Evolutionary conservation across 2,329 filamentous ascomycete genomes (phyloP), one percentile per base, ranked within the genome.

Genomic region (Beauveria pseudobassiana): DNA sequence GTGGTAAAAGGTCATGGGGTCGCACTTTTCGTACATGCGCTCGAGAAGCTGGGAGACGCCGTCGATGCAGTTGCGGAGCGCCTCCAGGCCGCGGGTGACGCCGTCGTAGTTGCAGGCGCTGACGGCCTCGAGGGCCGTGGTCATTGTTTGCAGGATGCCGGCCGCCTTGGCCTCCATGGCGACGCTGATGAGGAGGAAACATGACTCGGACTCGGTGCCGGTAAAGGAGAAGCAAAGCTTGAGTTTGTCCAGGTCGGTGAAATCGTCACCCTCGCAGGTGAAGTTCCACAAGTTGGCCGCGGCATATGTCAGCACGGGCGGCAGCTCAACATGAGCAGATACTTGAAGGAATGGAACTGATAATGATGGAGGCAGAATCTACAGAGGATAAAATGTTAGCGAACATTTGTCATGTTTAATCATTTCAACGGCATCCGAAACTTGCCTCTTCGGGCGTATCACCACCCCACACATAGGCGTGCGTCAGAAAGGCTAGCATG

Each of bases 251-350:
- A 93, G 77, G 62, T 85, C 78, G 65, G 87, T 83, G 30, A 89
- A 84, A 55, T 86, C 81, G 1, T 67, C 50, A 2, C 73, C 71
- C 0, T 67, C 64, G 45, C 88, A 85, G 64, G 83, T 81, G 75
- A 90, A 97, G 75, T 98, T 98, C 93, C 93, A 98, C 14, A 98
- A 80, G 67, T 90, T 92, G 40, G 93, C 80, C 0, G 84, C 90
- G 1, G 93, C 90, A 70, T 96, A 98, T 12, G 93, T 96, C n/a
- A 92, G 89, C 0, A 96, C 90, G 1, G 92, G 88, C 1, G 92
- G 93, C 1, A 97, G 80, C 64, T 93, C 89, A 7, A 97, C 83
- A 67, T 88, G 85, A 14, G 81, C 75, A 60, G 91, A 91, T 10
- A 91, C 82, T 52, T 82, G 70, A 51, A 95, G 80, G 63, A 96